Evolutionary conservation across 768 basidiomycete species (phyloP), one percentile per base, ranked within the genome.

Genomic region (Lenzites betulinus): DNA sequence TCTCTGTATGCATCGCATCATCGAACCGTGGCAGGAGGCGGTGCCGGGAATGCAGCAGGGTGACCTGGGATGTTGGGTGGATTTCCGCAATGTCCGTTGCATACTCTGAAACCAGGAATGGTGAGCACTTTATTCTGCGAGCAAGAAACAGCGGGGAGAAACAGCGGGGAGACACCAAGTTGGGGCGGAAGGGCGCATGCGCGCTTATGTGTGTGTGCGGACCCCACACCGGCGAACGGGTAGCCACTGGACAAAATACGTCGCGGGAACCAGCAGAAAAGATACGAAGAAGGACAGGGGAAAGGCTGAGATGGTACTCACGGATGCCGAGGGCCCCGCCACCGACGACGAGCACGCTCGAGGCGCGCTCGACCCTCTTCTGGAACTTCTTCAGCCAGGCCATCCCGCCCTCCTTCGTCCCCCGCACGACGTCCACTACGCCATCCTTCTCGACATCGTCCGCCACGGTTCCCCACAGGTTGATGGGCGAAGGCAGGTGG

Each of bases 271-370:
- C 26, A 26, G 16, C 44, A n/a, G 18, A 33, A n/a, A 22, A 38
- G 25, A 25, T 13, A 1, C 39, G 50, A 20, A 44, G n/a, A 36
- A 16, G 0, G 7, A 35, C 16, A 38, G 48, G 39, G 51, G 26
- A 59, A 26, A 42, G 16, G 15, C 9, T 42, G 47, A 42, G 22
- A 43, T 20, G 42, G 30, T 16, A 78, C 84, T 65, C 68, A 88
- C 87, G 86, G 26, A 90, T 83, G 3, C 89, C 89, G 9, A 90
- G 79, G 0, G 89, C 86, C 0, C 90, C 89, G 12, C 87, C 89
- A 1, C 90, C 89, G 2, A 90, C 80, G 15, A 90, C 79, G 7
- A 90, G 78, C 3, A 91, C 77, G 42, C 78, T 81, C 1, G 70
- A 73, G 0, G 85, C 78, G 2, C 68, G 71, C 53, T 79, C 72